Evolutionary conservation across 2,329 filamentous ascomycete species (phyloP).

Genomic region (Sclerotinia sclerotiorum): DNA sequence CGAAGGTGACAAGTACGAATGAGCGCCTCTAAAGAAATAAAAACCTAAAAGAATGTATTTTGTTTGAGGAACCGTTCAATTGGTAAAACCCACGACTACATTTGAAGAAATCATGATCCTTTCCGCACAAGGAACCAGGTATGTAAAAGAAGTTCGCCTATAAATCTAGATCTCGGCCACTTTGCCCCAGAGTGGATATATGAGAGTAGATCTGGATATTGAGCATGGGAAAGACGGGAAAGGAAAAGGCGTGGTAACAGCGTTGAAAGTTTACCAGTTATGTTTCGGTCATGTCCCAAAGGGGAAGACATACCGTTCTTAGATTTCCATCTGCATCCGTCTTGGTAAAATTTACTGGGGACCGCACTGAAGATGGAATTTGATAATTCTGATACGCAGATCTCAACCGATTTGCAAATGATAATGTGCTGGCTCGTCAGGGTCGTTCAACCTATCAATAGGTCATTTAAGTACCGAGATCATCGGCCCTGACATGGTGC

Average conservation of each 20-base stretch:
- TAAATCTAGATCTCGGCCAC: conserved; percentile 11
- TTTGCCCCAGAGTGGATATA: conserved; percentile 3
- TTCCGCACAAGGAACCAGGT: conserved; percentile 1
- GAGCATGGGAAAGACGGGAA: conserved; percentile 8
- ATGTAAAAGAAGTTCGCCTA: conserved; percentile 8
- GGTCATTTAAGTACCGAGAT: background rate
- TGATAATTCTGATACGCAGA: conserved; percentile 11
- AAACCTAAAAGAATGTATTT: background rate
- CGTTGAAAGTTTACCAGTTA: background rate
- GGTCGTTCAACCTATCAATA: background rate
- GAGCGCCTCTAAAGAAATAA: background rate
- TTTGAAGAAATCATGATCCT: conserved; percentile 14
- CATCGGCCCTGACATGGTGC: background rate
- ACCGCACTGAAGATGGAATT: background rate
- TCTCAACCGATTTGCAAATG: background rate
- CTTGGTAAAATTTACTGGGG: background rate
- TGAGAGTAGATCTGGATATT: conserved; percentile 8
- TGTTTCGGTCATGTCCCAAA: background rate
- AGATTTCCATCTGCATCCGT: background rate
- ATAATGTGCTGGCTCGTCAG: background rate
- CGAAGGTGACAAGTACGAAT: background rate
- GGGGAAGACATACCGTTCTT: background rate
- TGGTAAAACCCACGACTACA: background rate
- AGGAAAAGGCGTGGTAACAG: conserved; percentile 8
- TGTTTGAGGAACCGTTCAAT: conserved; percentile 2